These are phyloP conservation scores for Neohortaea acidophila DNA, from an alignment of 495 filamentous ascomycete genomes.

Conservation along the genomic window DNA sequence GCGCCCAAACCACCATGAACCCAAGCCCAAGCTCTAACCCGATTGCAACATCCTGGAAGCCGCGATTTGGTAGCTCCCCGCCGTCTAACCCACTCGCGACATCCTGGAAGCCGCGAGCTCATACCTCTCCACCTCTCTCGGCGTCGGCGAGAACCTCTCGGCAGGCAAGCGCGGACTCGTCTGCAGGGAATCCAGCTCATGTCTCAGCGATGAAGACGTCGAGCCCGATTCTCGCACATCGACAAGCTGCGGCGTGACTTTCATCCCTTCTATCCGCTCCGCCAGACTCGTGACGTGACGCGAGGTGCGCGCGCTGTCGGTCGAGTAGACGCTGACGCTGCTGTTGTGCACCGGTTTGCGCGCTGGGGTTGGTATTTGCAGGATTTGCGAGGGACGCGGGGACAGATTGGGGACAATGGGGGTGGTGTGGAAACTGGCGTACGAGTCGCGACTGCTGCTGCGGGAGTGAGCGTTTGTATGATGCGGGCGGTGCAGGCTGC, in stretches of 20 bases:
- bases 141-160: neutral
- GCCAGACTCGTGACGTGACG: neutral
- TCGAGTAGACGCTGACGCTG: neutral
- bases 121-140: neutral
- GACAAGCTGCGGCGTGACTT: neutral
- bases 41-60: no score
- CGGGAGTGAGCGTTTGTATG: no score
- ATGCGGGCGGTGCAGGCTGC: no score
- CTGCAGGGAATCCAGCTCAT: slow-evolving; percentile 7
- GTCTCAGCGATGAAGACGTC: neutral
- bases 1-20: no score
- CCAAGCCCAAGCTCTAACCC: no score
- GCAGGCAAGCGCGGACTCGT: neutral
- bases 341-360: no score
- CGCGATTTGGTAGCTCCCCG: no score
- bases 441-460: neutral
- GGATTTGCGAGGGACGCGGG: no score
- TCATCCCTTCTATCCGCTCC: slow-evolving; percentile 2
- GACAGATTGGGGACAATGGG: neutral
- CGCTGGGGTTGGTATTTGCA: neutral
- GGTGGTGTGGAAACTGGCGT: neutral
- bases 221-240: neutral
- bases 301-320: neutral
- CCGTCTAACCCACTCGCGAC: no score
- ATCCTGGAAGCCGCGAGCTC: neutral